Evolutionary conservation across 305 asterid species (phyloP).

Genomic region (Withania somnifera): DNA sequence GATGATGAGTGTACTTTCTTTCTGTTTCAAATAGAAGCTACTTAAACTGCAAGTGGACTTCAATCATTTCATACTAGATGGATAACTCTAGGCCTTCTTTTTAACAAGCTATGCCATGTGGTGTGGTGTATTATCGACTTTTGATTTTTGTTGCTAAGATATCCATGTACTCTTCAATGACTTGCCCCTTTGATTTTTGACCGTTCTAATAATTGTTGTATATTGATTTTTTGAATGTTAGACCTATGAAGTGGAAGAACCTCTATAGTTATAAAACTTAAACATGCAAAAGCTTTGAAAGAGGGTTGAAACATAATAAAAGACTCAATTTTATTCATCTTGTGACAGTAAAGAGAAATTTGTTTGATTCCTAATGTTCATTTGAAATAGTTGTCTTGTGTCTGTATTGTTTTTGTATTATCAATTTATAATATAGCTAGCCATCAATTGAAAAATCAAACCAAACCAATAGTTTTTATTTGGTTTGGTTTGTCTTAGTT

Average conservation of each 20-base stretch:
- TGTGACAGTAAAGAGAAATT: background rate
- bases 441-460: background rate
- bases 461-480: background rate
- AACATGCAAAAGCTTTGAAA: too few species aligned
- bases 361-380: background rate
- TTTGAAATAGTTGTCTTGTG: background rate
- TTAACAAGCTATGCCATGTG: too few species aligned
- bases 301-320: too few species aligned
- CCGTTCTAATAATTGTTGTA: too few species aligned
- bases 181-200: too few species aligned
- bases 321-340: background rate
- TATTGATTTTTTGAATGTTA: too few species aligned
- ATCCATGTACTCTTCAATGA: too few species aligned
- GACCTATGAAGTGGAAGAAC: too few species aligned
- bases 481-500: background rate
- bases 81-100: too few species aligned
- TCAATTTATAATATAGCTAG: background rate
- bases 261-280: too few species aligned
- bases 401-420: background rate
- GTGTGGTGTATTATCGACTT: too few species aligned
- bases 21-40: background rate
- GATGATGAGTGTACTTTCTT: background rate
- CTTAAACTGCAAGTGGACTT: background rate
- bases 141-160: too few species aligned
- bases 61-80: background rate